Percentiles rank a stretch among this genome's conserved stretches.
These are phyloP conservation scores for Pestalotiopsis sp. DNA, from an alignment of 2,329 filamentous ascomycete species.

Conservation along the genomic window DNA sequence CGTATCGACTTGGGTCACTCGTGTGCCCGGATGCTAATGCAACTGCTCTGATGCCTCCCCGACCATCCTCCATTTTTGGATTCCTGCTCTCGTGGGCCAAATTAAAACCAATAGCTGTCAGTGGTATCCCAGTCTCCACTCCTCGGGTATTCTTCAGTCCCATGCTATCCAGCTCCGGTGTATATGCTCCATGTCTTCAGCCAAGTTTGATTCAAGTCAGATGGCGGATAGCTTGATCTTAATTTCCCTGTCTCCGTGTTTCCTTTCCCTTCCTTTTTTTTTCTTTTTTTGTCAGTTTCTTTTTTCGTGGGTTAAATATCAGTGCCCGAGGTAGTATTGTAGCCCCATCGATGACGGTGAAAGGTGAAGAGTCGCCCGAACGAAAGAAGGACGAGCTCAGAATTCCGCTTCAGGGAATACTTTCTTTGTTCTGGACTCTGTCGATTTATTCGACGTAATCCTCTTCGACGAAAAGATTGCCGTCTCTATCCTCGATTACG, in stretches of 20 bases:
- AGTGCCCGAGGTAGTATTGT: neutral
- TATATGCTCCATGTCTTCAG: neutral
- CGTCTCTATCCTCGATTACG: neutral
- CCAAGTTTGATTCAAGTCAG: neutral
- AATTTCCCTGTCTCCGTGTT: too few species aligned
- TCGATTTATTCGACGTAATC: neutral
- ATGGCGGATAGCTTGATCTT: too few species aligned
- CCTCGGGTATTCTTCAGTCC: neutral
- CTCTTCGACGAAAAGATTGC: neutral
- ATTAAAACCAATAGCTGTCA: too few species aligned
- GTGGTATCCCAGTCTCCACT: too few species aligned
- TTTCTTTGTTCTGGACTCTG: too few species aligned
- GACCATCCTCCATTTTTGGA: neutral
- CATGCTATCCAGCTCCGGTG: neutral
- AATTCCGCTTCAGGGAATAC: too few species aligned
- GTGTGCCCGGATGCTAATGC: neutral
- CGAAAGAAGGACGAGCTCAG: too few species aligned
- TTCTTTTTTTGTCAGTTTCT: neutral
- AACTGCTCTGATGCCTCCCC: neutral
- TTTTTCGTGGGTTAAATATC: neutral
- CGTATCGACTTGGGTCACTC: neutral
- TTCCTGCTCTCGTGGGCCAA: too few species aligned
- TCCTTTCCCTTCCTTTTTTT: neutral
- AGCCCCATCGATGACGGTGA: too few species aligned
- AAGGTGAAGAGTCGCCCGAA: too few species aligned